Base-by-base conservation (phyloP, 78 protist species). In the Polysphondylium violaceum region DNA sequence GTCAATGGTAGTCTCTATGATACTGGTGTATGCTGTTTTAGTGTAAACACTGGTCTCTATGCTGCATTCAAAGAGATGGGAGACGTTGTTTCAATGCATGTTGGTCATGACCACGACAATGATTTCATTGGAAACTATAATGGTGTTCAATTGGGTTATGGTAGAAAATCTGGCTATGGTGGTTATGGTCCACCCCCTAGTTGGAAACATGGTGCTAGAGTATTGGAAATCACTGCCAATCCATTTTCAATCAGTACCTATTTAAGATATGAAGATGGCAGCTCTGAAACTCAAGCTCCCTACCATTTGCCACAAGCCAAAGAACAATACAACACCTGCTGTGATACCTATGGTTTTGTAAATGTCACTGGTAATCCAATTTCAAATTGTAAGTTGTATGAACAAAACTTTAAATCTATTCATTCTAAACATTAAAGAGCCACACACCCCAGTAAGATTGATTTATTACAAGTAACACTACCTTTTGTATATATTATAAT, bases 21-120 rank as follows among this genome's bases (percentile, higher is more conserved):
- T 38, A 90, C 79, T 51, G 92, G 87, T 33, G 93, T 92, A 21
- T 92, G 95, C 31, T 92, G 95, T n/a, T 86, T 71, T 67, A 78
- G 68, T 35, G 87, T 92, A 1, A 92, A 92, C 67, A 92, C 95
- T 16, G 94, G 93, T 43, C 31, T 92, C 17, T 92, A 73, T 41
- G 59, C 92, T 0, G 95, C 95, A 0, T 67, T 86, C 40, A 73
- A 56, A 64, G 94, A 92, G 40, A 75, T 73, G 85, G 95, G 93
- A 33, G 85, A 86, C 6, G 72, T 92, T 19, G 4, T 64, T 21
- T 58, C 94, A 31, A 73, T 87, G 55, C 75, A 51, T 33, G 72
- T 75, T 73, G 95, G 95, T 36, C 95, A 92, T 31, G 95, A 92
- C 8, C 95, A 92, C 40, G 69, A 56, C 27, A 92, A 92, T 40